Base-by-base conservation (phyloP, 2,329 filamentous ascomycete genomes). In the Chaetoscypha palmicola region DNA sequence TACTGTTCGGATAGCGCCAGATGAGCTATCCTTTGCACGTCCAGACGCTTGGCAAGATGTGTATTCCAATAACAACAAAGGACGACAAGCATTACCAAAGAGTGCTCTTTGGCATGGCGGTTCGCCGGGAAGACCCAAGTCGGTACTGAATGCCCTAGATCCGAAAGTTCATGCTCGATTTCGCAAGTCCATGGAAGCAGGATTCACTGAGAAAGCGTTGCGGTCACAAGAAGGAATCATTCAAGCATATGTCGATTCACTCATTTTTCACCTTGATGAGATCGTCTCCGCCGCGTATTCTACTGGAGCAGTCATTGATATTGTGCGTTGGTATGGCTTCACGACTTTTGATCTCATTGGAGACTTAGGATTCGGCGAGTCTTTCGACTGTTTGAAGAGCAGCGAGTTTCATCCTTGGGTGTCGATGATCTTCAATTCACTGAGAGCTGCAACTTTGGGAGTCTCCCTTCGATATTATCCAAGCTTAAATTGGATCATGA, bases 331-430 rank as follows among this genome's bases (percentile, higher is more conserved):
- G 62, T 62, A 53, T 44, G 61, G 62, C 33, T 64, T 58, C 50
- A 47, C 58, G 2, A 58, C 63, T 2, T 66, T 67, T 48, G 65
- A 66, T 47, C 55, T 66, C 17, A 60, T 66, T 33, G 66, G 67
- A 11, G 68, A 70, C 41, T 58, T 72, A 22, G 62, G 65, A 0
- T 71, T 70, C 47, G 68, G 66, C 2, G 63, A 68, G 45, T 62
- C 64, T 0, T 69, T 67, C 49, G 54, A 58, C 9, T 60, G 56
- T 42, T 48, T 66, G 5, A 47, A 61, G 21, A 22, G 24, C 31
- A 24, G 26, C 1, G 28, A 42, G 8, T 45, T 37, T 22, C 46
- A 43, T 36, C 42, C 37, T 12, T 48, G 46, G 46, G 23, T 43
- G 2, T 3, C 38, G 5, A 5, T 42, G 2, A 45, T 48, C 8